Base-by-base conservation (phyloP, 1,284 basidiomycete genomes). In the Filobasidium uniguttulatum region DNA sequence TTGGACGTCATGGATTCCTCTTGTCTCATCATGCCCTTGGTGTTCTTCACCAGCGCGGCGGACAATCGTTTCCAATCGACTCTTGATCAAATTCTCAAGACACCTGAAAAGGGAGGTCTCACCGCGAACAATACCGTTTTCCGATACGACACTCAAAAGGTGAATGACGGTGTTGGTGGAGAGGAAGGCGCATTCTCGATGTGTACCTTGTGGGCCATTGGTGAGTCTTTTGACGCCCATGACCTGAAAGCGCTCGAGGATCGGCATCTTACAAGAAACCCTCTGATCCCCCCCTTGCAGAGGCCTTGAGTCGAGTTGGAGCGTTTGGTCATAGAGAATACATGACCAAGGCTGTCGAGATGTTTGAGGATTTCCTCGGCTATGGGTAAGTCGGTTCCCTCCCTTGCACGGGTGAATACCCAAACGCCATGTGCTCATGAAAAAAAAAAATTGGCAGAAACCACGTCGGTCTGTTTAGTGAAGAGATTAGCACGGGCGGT, bases 81-180 rank as follows among this genome's bases (percentile, higher is more conserved):
- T 1, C 69, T 94, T 50, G 80, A 80, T 60, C 76, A 78, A 46
- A 84, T 93, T 52, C 63, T 93, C 67, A 81, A 77, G 64, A 81
- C 83, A 26, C 86, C 84, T 0, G 85, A 90, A 63, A 77, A 83
- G 45, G 88, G 88, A 1, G 88, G 89, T 15, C 71, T 93, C 61
- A 87, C 83, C 6, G 83, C 85, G 2, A 89, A 90, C 58, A 62
- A 63, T 36, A 64, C 66, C 7, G 67, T 72, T 26, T 72, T 69
- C 58, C 61, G 71, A 35, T 69, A 86, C 81, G 85, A 93, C 62
- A 81, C 84, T 10, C 69, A 64, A 26, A 82, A 83, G 63, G 78
- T 84, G 0, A 81, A 86, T 53, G 90, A 93, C 62, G 90, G 89
- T 6, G 85, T 93, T 17, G 89, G 89, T 5, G 89, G 90, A 1